These are phyloP conservation scores for Curvularia lunata DNA, from an alignment of 2,329 filamentous ascomycete species.

Conservation along the genomic window DNA sequence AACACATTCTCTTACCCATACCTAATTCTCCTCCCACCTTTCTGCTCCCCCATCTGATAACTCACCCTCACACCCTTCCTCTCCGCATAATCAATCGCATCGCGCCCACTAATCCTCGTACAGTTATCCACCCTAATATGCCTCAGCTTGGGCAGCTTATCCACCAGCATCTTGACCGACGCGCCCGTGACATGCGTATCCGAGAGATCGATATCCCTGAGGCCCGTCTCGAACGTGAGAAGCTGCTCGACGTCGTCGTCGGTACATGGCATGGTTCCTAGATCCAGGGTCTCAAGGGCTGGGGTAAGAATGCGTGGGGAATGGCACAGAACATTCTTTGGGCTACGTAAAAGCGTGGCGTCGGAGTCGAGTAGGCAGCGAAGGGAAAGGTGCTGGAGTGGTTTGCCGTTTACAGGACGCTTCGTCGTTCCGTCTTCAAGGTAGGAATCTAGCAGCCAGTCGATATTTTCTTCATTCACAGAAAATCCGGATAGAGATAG, in stretches of 20 bases:
- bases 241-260: constrained; percentile 45
- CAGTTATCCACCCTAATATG: constrained; percentile 48
- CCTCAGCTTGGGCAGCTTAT: constrained; percentile 34
- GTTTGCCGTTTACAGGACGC: not conserved
- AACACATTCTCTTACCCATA: constrained; percentile 11
- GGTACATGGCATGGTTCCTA: constrained; percentile 25
- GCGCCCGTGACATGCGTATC: constrained; percentile 51
- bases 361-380: constrained; percentile 3
- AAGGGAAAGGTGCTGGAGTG: not conserved
- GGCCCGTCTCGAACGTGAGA: constrained; percentile 24
- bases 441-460: not conserved
- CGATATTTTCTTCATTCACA: not conserved
- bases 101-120: constrained; percentile 40
- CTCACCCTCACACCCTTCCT: constrained; percentile 39
- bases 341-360: constrained; percentile 9
- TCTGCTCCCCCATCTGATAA: constrained; percentile 28
- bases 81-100: constrained; percentile 52
- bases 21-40: constrained; percentile 21
- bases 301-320: constrained; percentile 36
- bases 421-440: not conserved
- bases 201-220: constrained; percentile 44
- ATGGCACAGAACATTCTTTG: constrained; percentile 14
- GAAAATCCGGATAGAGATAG: constrained; percentile 25
- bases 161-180: constrained; percentile 48
- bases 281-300: constrained; percentile 21